Conservation (phyloP, 345 rosid genomes). For the Bruguiera parviflora region DNA sequence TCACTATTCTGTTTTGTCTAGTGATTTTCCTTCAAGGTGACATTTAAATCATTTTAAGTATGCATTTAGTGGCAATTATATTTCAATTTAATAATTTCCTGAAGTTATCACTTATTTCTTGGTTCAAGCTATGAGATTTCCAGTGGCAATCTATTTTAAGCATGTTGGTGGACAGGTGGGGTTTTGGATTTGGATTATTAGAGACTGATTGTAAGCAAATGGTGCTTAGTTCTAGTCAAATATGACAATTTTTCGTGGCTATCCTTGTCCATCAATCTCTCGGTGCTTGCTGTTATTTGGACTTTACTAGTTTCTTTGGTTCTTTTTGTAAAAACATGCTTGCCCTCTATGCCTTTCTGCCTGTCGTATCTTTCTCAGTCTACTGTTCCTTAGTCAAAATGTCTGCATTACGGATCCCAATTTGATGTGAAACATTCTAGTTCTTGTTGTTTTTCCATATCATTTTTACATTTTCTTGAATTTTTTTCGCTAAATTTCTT, state of each 20-base stretch:
- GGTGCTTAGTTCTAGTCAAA: not conserved
- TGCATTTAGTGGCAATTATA: not conserved
- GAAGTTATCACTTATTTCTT: not conserved
- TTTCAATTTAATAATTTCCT: not conserved
- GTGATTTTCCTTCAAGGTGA: conserved; percentile 41
- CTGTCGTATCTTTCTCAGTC: not conserved
- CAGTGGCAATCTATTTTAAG: not conserved
- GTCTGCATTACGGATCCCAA: not conserved
- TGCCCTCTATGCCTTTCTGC: not conserved
- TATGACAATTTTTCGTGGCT: not conserved
- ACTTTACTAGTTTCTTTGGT: not conserved
- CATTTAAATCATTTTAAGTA: not conserved
- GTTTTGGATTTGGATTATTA: not conserved
- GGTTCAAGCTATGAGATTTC: not conserved
- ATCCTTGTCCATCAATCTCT: not conserved
- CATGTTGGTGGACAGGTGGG: not conserved
- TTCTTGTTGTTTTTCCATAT: not conserved
- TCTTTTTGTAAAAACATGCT: not conserved
- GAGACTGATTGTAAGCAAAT: not conserved
- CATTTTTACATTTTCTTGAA: not conserved
- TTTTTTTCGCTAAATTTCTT: not conserved
- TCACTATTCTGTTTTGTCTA: conserved; percentile 58
- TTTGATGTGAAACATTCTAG: not conserved
- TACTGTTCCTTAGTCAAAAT: not conserved
- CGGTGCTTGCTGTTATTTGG: not conserved